Base-by-base conservation (phyloP, 768 basidiomycete species). In the Pulveroboletus frians region DNA sequence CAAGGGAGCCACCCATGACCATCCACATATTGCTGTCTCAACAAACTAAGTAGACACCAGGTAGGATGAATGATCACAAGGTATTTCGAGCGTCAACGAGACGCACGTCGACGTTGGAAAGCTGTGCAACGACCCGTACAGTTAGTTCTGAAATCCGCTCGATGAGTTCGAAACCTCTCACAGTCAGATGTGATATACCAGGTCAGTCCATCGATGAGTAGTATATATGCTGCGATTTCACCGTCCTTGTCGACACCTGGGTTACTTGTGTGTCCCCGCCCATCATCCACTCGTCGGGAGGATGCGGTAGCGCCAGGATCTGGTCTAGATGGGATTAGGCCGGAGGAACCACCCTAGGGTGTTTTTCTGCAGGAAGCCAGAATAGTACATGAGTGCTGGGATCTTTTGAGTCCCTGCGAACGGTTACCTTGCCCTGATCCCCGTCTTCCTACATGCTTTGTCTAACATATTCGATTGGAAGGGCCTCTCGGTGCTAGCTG, bases 401-500 rank as follows among this genome's bases (percentile, higher is more conserved):
- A 40, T 31, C 38, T 32, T 50, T 51, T 3, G 48, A 50, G 40
- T 31, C 32, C 34, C 39, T 44, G 50, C 11, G 50, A 53, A 45
- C 41, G 32, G 57, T 52, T 52, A 66, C 64, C 48, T 51, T 55
- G 57, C 57, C 55, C 65, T 59, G 52, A 57, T 68, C 57, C 61
- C 49, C 34, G 52, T 44, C 42, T 39, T 26, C 47, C 39, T 46
- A 15, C 35, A 3, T 35, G 30, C 36, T 21, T 47, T 39, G 35
- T 40, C 37, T 8, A 29, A 35, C 23, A 14, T 31, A 27, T 45
- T 42, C 26, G 15, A 30, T 13, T 26, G 23, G 13, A 51, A 32
- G 30, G 21, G 29, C 10, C 15, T 27, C 9, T 11, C 20, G 10
- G 26, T 13, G 29, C 32, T 3, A 37, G 13, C 35, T 39, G 1